Evolutionary conservation across 2,329 filamentous ascomycete species (phyloP).

Genomic region (Decorospora gaudefroyi): DNA sequence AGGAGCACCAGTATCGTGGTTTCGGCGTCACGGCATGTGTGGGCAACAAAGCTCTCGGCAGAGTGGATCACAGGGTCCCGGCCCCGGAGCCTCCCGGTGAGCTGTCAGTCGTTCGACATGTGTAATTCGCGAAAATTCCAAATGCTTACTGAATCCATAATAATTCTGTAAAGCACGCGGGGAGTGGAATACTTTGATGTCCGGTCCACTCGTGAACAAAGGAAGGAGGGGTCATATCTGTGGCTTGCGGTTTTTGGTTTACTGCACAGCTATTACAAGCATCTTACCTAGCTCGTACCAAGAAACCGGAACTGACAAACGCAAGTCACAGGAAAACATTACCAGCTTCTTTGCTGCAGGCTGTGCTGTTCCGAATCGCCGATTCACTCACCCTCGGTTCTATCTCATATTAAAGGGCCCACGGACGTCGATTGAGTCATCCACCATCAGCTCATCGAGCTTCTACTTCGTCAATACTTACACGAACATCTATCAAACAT

Average conservation of each 20-base stretch:
- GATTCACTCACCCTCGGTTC: slow-evolving; percentile 26
- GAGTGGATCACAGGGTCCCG: slow-evolving; percentile 16
- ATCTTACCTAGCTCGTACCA: slow-evolving; percentile 23
- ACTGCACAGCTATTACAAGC: slow-evolving; percentile 28
- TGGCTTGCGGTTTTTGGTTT: slow-evolving; percentile 26
- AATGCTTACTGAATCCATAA: slow-evolving; percentile 9
- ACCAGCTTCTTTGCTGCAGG: slow-evolving; percentile 20
- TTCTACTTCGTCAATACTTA: too few relatives aligned
- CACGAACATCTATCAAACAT: slow-evolving; percentile 1
- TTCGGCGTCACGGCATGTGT: slow-evolving; percentile 26
- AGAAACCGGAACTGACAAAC: slow-evolving; percentile 25
- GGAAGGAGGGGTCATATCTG: slow-evolving; percentile 23
- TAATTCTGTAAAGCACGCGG: slow-evolving; percentile 20
- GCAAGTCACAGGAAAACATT: slow-evolving; percentile 24
- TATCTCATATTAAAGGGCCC: slow-evolving; percentile 11
- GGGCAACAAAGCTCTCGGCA: slow-evolving; percentile 18
- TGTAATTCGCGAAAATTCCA: slow-evolving; percentile 9
- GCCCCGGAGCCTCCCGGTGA: slow-evolving; percentile 27
- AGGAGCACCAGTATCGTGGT: slow-evolving; percentile 5
- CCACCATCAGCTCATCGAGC: slow-evolving; percentile 5
- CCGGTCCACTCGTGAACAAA: slow-evolving; percentile 12
- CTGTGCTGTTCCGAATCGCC: slow-evolving; percentile 28
- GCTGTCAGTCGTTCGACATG: slow-evolving; percentile 35
- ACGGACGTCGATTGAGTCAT: slow-evolving; percentile 5
- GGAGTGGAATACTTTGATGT: slow-evolving; percentile 19